Evolutionary conservation across 1,139 yeast species (phyloP), one percentile per base, ranked within the genome.

Genomic region (Blastobotrys persicus): DNA sequence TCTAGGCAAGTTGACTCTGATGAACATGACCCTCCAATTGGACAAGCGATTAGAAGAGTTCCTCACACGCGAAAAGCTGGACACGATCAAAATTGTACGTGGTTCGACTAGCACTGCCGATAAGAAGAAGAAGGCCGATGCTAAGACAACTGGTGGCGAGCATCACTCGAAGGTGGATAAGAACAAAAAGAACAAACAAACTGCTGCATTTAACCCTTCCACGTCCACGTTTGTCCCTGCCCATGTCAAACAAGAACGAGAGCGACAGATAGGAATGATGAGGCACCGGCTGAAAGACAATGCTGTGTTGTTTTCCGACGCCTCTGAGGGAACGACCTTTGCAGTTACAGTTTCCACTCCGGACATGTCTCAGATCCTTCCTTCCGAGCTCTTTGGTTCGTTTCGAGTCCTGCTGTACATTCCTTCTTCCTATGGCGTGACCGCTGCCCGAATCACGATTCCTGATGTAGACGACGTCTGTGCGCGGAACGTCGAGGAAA

Each of bases 31-130:
- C 1, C 62, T 70, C 49, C 78, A 83, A 2, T 69, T 85, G 44
- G 88, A 83, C 59, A 72, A 70, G 53, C 73, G 80, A 49, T 69
- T 85, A 48, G 89, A 83, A 58, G 59, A 62, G 42, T 81, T 82
- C 56, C 68, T 84, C 55, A 75, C 76, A 49, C 76, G 75, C 65
- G 83, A 82, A 56, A 82, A 81, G 61, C 74, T 77, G 45, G 80
- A 79, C 9, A 76, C 80, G 0, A 65, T 81, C 53, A 80, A 78
- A 57, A 70, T 81, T 50, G 79, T 78, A 32, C 63, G 61, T 26
- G 31, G 19, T 9, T 12, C 34, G 12, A 38, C 19, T 16, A 42
- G 44, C 18, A 20, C 43, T 9, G 18, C 31, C 1, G 26, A 39
- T 5, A 18, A 16, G 11, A 31, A 20, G 6, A 32, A 49, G 3